phyloP scores from a whole-genome alignment of 768 basidiomycete genomes.

The Lactifluus pinguis region DNA sequence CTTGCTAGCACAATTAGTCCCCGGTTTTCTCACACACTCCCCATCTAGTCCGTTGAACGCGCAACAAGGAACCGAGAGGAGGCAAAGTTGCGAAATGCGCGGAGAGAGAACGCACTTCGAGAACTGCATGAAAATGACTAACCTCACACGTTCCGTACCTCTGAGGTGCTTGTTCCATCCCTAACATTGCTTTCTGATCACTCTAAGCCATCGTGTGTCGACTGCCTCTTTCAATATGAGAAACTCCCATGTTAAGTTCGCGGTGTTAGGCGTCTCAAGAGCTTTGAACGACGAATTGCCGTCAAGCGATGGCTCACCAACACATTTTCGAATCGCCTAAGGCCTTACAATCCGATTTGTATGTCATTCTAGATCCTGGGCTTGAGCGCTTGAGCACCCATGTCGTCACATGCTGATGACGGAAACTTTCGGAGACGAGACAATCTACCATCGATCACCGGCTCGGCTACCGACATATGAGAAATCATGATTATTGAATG shows the following conservation, averaged over 20 bases:
- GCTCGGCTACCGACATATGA: no score
- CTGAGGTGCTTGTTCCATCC: not conserved
- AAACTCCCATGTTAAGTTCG: not conserved
- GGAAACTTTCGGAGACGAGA: no score
- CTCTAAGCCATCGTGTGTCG: not conserved
- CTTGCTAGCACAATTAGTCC: not conserved
- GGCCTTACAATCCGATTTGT: no score
- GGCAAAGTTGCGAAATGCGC: conserved; percentile 48
- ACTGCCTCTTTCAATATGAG: not conserved
- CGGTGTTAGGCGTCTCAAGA: not conserved
- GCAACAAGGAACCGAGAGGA: conserved; percentile 49
- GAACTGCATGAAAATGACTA: conserved; percentile 47
- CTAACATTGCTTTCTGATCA: not conserved
- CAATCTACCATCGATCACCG: no score
- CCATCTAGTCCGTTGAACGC: conserved; percentile 46
- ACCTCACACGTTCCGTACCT: not conserved
- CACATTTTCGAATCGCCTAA: not conserved
- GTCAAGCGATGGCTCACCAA: not conserved
- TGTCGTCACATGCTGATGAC: no score
- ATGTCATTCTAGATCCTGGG: no score
- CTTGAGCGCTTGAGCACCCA: no score
- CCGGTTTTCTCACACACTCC: not conserved
- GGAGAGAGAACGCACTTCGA: conserved; percentile 46
- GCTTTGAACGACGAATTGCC: not conserved
- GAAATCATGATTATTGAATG: no score